Base-by-base conservation (phyloP, 2,329 filamentous ascomycete species). In the Beauveria caledonica region DNA sequence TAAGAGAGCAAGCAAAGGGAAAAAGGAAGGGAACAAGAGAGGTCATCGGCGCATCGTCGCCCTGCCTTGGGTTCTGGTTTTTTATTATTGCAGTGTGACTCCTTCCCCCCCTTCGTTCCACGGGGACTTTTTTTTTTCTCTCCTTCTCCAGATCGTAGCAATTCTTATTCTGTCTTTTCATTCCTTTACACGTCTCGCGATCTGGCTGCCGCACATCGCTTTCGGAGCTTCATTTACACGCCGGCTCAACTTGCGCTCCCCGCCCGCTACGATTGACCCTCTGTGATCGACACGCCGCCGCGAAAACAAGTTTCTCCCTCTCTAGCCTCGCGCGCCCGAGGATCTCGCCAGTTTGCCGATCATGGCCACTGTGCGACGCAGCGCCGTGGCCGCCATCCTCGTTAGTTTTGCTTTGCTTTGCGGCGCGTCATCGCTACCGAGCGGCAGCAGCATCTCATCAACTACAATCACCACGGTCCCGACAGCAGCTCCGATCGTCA, bases 401-500 rank as follows among this genome's bases (percentile, higher is more conserved):
- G 23, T 45, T 27, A 46, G 29, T 27, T 40, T 54, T 5, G 27
- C 33, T 36, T n/a, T 44, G 21, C 56, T 58, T 13, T 53, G 50
- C 40, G 58, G 11, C 15, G 50, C 58, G 27, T 36, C 58, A 15
- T 23, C 50, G 3, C 11, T 33, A 19, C 21, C 33, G 8, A 49
- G 40, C 27, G 23, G n/a, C 51, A 53, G 33, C 36, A 45, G 23
- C 21, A 54, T 15, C 11, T 44, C 54, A 23, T 21, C 50, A 7
- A 29, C 53, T 5, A 58, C 51, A 36, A 64, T 62, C 25, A 56
- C 64, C 60, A 65, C 39, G 23, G 61, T 46, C 29, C 44, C 45
- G 29, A 58, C 21, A 60, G 60, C 19, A 42, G 42, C 19, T 40
- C 40, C 53, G 13, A 56, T 58, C 62, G 63, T 60, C 66, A 64